Percentiles rank a stretch among this genome's conserved stretches.
phyloP scores from a whole-genome alignment of 306 rosid genomes.

The Cyamopsis tetragonoloba region DNA sequence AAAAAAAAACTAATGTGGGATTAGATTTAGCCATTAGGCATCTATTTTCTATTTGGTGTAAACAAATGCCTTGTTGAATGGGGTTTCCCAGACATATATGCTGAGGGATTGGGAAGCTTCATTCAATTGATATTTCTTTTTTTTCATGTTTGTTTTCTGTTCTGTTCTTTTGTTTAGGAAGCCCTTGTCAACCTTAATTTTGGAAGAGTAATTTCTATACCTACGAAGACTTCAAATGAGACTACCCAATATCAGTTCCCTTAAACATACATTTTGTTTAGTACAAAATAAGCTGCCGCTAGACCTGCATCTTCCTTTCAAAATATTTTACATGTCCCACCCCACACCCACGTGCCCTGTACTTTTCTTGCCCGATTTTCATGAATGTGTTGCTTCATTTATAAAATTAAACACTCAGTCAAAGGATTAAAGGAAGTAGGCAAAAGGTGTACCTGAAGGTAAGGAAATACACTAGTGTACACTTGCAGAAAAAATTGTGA shows the following conservation, averaged over 20 bases:
- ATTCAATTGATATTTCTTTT: neutral
- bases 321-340: neutral
- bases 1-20: too few species aligned
- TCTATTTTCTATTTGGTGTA: neutral
- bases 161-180: neutral
- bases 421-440: neutral
- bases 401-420: neutral
- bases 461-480: slow-evolving; percentile 51
- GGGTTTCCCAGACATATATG: neutral
- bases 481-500: slow-evolving; percentile 59
- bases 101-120: neutral
- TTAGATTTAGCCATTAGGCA: neutral
- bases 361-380: neutral
- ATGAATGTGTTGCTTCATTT: neutral
- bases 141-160: neutral
- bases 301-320: neutral
- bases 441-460: slow-evolving; percentile 63
- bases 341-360: neutral
- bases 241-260: neutral
- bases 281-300: neutral
- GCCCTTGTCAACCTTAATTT: neutral
- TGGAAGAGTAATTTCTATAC: neutral
- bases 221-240: neutral
- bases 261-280: neutral
- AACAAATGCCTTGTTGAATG: neutral